Conservation (phyloP, 257 asterid species). For the Cinchona pubescens region DNA sequence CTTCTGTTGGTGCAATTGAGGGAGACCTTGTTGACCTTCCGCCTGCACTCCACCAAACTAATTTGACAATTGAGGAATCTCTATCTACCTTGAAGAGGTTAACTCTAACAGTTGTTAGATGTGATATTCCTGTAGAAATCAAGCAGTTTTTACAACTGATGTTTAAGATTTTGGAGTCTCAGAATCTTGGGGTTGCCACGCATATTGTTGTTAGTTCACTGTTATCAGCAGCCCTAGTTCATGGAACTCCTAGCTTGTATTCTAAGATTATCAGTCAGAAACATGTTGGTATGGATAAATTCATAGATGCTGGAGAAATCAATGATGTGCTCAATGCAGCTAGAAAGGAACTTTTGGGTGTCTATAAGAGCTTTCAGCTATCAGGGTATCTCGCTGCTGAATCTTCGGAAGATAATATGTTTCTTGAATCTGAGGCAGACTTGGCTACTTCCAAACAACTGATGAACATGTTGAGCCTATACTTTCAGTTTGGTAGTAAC, state of each 20-base stretch:
- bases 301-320: conserved; percentile 30
- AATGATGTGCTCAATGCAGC: conserved; percentile 51
- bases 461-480: conserved; percentile 49
- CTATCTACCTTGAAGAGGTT: conserved; percentile 55
- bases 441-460: conserved; percentile 62
- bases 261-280: conserved; percentile 29
- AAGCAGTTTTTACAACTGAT: conserved; percentile 51
- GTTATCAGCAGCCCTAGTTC: conserved; percentile 54
- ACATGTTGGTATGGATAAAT: conserved; percentile 28
- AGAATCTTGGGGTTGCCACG: conserved; percentile 43
- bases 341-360: conserved; percentile 51
- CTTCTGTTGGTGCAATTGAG: conserved; percentile 61
- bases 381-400: conserved; percentile 40
- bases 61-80: conserved; percentile 61
- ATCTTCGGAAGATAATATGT: conserved; percentile 41
- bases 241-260: conserved; percentile 38
- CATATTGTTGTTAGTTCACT: conserved; percentile 53
- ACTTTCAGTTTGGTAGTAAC: conserved; percentile 38
- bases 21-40: conserved; percentile 96
- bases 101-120: conserved; percentile 40
- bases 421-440: conserved; percentile 49
- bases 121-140: conserved; percentile 59
- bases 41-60: conserved; percentile 69
- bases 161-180: conserved; percentile 53
- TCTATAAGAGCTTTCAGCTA: conserved; percentile 42